Conservation (phyloP, 441 rosid genomes). For the Syzygium malaccense region DNA sequence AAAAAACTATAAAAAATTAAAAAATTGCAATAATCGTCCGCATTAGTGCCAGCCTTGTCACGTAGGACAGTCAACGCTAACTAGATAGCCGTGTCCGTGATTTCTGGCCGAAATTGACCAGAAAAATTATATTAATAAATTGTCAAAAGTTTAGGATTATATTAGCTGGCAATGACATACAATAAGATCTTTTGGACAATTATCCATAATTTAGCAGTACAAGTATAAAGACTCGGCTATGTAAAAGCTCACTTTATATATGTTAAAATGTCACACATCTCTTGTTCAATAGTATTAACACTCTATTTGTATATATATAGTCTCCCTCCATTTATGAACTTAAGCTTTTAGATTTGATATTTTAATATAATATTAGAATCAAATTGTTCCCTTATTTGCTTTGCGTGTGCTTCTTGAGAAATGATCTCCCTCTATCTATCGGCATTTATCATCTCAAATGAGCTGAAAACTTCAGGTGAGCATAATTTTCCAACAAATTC, state of each 20-base stretch:
- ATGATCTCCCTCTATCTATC: not conserved
- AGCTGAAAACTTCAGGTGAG: not conserved
- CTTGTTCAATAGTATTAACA: not conserved
- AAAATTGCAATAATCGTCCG: too few species aligned
- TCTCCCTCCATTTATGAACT: not conserved
- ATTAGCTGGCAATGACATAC: accelerated
- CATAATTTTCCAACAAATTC: not conserved
- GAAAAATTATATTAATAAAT: too few species aligned
- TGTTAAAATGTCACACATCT: not conserved
- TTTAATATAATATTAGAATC: accelerated
- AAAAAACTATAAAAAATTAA: too few species aligned
- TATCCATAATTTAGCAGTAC: too few species aligned
- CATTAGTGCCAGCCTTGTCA: too few species aligned
- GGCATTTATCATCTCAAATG: not conserved
- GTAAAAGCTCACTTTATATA: not conserved
- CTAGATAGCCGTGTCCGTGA: too few species aligned
- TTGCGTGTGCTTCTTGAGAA: accelerated
- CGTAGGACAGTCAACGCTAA: too few species aligned
- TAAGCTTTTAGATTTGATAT: not conserved
- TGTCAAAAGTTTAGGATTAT: too few species aligned
- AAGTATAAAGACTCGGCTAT: not conserved
- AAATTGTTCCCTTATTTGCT: accelerated
- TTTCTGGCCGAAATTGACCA: too few species aligned
- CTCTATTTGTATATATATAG: too few species aligned
- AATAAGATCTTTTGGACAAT: not conserved